Percentiles rank a stretch among this genome's conserved stretches.
These are phyloP conservation scores for Kuraishia capsulata DNA, from an alignment of 805 yeast species.

Conservation along the genomic window DNA sequence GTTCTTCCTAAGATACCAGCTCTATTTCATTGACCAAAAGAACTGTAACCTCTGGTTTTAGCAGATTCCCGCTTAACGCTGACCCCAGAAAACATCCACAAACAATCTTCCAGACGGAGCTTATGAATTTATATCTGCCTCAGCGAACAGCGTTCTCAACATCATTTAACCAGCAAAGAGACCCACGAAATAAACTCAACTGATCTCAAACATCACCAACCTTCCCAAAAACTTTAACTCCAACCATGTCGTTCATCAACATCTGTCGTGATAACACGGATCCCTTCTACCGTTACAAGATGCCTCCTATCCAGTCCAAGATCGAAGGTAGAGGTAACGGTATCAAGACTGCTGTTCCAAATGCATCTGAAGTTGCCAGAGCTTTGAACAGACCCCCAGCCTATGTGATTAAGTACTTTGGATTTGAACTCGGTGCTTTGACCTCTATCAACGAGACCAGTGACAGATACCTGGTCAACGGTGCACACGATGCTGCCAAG, in stretches of 20 bases:
- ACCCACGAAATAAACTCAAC: too few species aligned
- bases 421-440: conserved; percentile 96
- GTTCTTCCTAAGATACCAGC: too few species aligned
- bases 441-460: conserved; percentile 70
- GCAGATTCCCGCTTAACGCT: too few species aligned
- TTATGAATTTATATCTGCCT: too few species aligned
- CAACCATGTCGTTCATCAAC: conserved; percentile 68
- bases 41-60: too few species aligned
- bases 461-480: conserved; percentile 89
- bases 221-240: too few species aligned
- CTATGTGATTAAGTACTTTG: conserved; percentile 89
- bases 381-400: conserved; percentile 91
- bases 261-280: conserved; percentile 96
- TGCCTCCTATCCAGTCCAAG: conserved; percentile 97
- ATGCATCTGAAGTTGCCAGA: conserved; percentile 87
- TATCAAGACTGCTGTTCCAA: conserved; percentile 90
- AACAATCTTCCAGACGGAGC: too few species aligned
- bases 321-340: conserved; percentile 99
- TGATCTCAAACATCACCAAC: too few species aligned
- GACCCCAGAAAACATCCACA: too few species aligned
- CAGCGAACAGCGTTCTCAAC: too few species aligned
- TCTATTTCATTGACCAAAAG: too few species aligned
- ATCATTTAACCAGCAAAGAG: too few species aligned
- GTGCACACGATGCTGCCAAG: conserved; percentile 84
- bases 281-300: conserved; percentile 98